Evolutionary conservation across 2,329 filamentous ascomycete species (phyloP), one percentile per base, ranked within the genome.

Genomic region (Trichoderma oligosporum): DNA sequence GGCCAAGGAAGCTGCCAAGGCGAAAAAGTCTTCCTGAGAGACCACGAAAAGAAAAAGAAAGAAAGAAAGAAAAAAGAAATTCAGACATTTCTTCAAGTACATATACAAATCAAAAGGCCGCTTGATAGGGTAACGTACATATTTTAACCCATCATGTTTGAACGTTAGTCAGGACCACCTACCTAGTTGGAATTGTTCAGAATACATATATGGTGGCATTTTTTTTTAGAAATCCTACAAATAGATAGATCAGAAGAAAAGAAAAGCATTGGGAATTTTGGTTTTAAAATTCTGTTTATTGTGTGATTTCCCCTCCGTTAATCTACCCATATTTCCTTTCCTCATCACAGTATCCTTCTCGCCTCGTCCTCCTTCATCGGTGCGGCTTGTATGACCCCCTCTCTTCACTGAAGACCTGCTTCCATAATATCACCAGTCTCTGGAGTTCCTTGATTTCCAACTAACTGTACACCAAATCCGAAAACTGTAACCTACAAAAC

Each of bases 1-100:
- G 68, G 85, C 83, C 56, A 96, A 95, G 78, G 85, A 87, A 70
- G 78, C 76, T 52, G 85, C 82, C 27, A 87, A 84, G 70, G 67
- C 60, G 1, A 74, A 72, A 64, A 75, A 75, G 62, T 61, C 66
- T 41, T 64, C 65, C 41, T 68, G 60, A 59, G 6, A 12, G 20
- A 12, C 27, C n/a, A n/a, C 31, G n/a, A 12, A n/a, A 46, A 52
- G 39, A 56, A 38, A 8, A 20, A 20, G 18, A 36, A 14, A 31
- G 7, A 9, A 16, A 12, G 29, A 46, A 38, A 55, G 52, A 55
- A 16, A n/a, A 2, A 22, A 8, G 16, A 38, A 3, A 18, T 53
- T 53, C 7, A 25, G 39, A n/a, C 41, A 22, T 31, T 20, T 24
- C 6, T 18, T 33, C 24, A 46, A 46, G 48, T 58, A 41, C 29